phyloP scores from a whole-genome alignment of 2,329 filamentous ascomycete species.

The Thelonectria rubi region DNA sequence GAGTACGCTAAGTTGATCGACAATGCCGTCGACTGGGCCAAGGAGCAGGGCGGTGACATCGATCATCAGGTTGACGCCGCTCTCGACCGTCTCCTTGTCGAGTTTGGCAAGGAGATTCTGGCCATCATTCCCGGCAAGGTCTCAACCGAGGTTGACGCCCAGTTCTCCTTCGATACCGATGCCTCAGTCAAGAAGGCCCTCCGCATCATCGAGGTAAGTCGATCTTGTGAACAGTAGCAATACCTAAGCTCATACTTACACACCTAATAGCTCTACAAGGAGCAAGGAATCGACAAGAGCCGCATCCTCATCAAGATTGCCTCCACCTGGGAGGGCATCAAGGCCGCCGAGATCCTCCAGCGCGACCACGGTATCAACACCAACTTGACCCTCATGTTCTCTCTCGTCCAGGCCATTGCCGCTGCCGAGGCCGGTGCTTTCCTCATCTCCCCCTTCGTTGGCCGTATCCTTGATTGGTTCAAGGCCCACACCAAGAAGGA shows the following conservation, averaged over 20 bases:
- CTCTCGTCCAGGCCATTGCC: slow-evolving; percentile 89
- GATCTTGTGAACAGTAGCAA: background rate
- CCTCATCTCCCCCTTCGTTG: slow-evolving; percentile 99
- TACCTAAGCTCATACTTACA: slow-evolving; percentile 22
- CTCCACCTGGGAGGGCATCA: slow-evolving; percentile 99
- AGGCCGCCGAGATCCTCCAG: slow-evolving; percentile 97
- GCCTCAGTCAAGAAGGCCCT: slow-evolving; percentile 94
- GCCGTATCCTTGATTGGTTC: slow-evolving; percentile 99
- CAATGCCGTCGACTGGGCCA: slow-evolving; percentile 83
- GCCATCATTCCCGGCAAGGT: slow-evolving; percentile 98
- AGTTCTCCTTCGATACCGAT: slow-evolving; percentile 94
- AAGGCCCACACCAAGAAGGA: slow-evolving; percentile 96
- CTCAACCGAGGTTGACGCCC: slow-evolving; percentile 97
- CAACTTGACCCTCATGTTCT: slow-evolving; percentile 99
- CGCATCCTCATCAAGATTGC: slow-evolving; percentile 98
- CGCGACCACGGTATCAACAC: slow-evolving; percentile 95
- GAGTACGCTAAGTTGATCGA: slow-evolving; percentile 96
- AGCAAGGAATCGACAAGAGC: slow-evolving; percentile 89
- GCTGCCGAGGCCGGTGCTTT: slow-evolving; percentile 94
- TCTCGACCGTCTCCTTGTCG: slow-evolving; percentile 92
- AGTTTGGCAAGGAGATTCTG: slow-evolving; percentile 98
- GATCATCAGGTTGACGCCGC: slow-evolving; percentile 89
- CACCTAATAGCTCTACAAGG: slow-evolving; percentile 84
- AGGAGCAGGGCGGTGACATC: slow-evolving; percentile 73
- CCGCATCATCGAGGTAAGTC: slow-evolving; percentile 90